phyloP scores from a whole-genome alignment of 495 filamentous ascomycete genomes.

The Hyaloscypha bicolor region DNA sequence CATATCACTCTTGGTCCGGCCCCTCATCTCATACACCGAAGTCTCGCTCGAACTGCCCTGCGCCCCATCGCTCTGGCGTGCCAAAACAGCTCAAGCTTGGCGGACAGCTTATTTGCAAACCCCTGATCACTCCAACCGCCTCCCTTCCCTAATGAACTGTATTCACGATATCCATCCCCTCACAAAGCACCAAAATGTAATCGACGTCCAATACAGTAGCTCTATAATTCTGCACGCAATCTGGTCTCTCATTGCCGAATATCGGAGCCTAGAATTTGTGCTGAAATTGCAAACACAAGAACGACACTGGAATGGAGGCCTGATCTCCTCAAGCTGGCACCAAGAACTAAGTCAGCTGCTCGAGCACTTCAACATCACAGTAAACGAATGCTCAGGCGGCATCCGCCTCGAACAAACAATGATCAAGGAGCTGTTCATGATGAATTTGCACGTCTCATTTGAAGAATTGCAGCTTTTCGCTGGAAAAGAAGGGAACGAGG shows the following conservation, averaged over 20 bases:
- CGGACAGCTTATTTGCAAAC: constrained; percentile 47
- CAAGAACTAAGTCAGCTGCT: constrained; percentile 8
- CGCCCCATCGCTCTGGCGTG: constrained; percentile 57
- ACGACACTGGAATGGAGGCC: neutral
- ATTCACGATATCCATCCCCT: constrained; percentile 12
- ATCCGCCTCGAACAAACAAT: constrained; percentile 29
- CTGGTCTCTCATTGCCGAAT: constrained; percentile 62
- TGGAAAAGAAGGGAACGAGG: constrained; percentile 63
- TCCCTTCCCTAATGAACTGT: constrained; percentile 9
- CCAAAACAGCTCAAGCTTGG: constrained; percentile 57
- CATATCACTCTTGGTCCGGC: constrained; percentile 57
- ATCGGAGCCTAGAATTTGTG: constrained; percentile 29
- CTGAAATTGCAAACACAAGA: constrained; percentile 6
- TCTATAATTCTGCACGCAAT: constrained; percentile 58
- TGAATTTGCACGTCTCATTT: constrained; percentile 62
- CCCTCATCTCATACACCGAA: constrained; percentile 65
- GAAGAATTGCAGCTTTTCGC: constrained; percentile 68
- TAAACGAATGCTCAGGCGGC: no score
- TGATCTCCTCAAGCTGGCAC: neutral
- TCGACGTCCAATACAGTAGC: constrained; percentile 54
- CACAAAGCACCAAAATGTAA: constrained; percentile 37
- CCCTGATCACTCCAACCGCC: constrained; percentile 7
- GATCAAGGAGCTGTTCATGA: constrained; percentile 55
- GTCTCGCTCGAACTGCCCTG: constrained; percentile 60
- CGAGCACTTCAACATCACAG: neutral